Base-by-base conservation (phyloP, 495 filamentous ascomycete species). In the Melanomma pulvis-pyrius region DNA sequence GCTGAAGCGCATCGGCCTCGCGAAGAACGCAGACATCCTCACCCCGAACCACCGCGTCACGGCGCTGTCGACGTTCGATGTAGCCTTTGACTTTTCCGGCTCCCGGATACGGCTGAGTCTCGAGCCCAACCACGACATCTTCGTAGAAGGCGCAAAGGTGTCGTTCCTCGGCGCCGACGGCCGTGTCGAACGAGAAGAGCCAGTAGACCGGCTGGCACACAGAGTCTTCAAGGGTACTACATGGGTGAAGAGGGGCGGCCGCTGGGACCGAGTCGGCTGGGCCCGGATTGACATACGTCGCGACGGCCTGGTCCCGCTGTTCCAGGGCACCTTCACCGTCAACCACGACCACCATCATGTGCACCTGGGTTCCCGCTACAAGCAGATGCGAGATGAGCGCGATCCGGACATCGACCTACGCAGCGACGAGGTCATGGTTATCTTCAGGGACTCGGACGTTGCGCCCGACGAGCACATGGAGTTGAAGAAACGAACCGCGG, bases 381-480 rank as follows among this genome's bases (percentile, higher is more conserved):
- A 84, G 71, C 82, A 85, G 69, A 96, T 91, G 57, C 85, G 85
- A 70, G 86, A 90, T 63, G 75, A 75, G 0, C 79, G 87, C n/a
- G 94, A 98, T 74, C 89, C 90, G n/a, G 77, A 81, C 25, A 74
- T 91, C 15, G 83, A 86, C 51, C 28, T 51, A 36, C 19, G 55
- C 13, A 83, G 80, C 1, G 83, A 87, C 21, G 92, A 96, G 52
- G 92, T 86, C 71, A 96, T 98, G 94, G 78, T 97, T 22, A 83
- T 96, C 5, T 98, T 88, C 78, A 85, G 93, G 36, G 93, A 98
- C 75, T 94, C 92, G 32, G 96, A 98, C 74, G 86, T 94, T 74
- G 74, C 47, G 34, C 32, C 48, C 29, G 66, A 66, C 12, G 60
- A 58, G 19, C 83, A 86, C 56, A 67, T 74, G 17, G 85, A 88